These are phyloP conservation scores for Arabis hirsuta DNA, from an alignment of 345 rosid genomes.

Conservation along the genomic window DNA sequence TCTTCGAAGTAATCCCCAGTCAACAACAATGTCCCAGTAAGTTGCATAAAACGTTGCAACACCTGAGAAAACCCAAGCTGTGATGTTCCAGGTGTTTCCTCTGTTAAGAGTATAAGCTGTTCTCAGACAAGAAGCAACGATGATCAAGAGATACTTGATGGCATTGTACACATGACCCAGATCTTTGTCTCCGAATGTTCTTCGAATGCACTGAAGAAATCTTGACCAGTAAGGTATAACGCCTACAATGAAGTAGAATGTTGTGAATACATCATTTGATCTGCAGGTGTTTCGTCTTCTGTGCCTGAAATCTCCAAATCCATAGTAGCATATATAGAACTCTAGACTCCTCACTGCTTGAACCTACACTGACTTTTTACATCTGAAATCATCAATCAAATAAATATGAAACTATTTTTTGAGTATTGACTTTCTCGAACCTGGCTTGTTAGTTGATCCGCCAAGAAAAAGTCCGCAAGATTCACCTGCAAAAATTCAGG, in stretches of 20 bases:
- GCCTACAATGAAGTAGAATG: slow-evolving; percentile 58
- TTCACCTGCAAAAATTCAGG: slow-evolving; percentile 51
- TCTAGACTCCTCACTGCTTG: slow-evolving; percentile 74
- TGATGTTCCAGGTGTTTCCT: slow-evolving; percentile 46
- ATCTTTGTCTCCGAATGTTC: slow-evolving; percentile 63
- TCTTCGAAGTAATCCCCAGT: slow-evolving; percentile 74
- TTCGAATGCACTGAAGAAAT: slow-evolving; percentile 63
- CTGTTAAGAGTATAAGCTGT: slow-evolving; percentile 52
- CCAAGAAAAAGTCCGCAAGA: slow-evolving; percentile 80
- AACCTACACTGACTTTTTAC: slow-evolving; percentile 36
- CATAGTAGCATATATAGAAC: slow-evolving; percentile 75
- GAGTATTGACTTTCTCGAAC: slow-evolving; percentile 35
- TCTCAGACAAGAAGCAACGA: slow-evolving; percentile 63
- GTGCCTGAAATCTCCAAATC: slow-evolving; percentile 57
- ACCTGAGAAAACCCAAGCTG: slow-evolving; percentile 55
- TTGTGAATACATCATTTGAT: slow-evolving; percentile 38
- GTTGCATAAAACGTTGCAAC: slow-evolving; percentile 55
- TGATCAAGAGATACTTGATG: slow-evolving; percentile 60
- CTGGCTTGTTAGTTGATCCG: slow-evolving; percentile 89
- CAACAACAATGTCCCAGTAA: slow-evolving; percentile 70
- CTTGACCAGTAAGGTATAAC: slow-evolving; percentile 64
- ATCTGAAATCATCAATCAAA: not conserved
- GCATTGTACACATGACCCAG: slow-evolving; percentile 56
- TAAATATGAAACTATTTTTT: not conserved
- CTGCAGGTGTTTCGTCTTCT: slow-evolving; percentile 52